These are phyloP conservation scores for Cryptosporidium xiaoi DNA, from an alignment of 169 alveolate species.

Conservation along the genomic window DNA sequence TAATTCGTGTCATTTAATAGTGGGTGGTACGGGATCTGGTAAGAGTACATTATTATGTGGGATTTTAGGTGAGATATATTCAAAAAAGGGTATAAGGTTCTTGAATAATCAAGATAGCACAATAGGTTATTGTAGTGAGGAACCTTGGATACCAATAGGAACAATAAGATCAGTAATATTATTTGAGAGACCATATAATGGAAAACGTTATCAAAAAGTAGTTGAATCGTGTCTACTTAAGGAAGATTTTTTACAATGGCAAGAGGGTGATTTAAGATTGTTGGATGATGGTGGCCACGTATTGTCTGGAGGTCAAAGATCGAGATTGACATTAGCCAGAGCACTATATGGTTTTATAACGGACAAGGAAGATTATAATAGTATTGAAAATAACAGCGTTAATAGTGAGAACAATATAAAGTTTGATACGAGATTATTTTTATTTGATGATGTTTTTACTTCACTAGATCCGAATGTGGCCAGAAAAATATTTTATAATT, in stretches of 20 bases:
- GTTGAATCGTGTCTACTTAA: conserved; percentile 79
- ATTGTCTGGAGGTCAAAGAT: conserved; percentile 93
- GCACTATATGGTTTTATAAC: conserved; percentile 83
- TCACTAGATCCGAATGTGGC: conserved; percentile 71
- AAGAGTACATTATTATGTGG: conserved; percentile 63
- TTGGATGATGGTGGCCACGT: conserved; percentile 82
- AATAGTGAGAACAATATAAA: not conserved
- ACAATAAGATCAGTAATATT: conserved; percentile 83
- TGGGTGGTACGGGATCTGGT: conserved; percentile 55
- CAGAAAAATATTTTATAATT: conserved; percentile 38
- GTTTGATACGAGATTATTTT: conserved; percentile 41
- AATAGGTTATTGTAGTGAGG: conserved; percentile 63
- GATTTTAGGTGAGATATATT: conserved; percentile 54
- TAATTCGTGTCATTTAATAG: conserved; percentile 45
- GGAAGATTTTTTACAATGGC: conserved; percentile 82
- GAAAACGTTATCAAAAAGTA: conserved; percentile 75
- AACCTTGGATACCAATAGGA: conserved; percentile 85
- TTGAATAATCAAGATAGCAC: conserved; percentile 9
- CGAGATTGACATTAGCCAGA: conserved; percentile 91
- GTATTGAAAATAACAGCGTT: not conserved
- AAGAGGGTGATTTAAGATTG: conserved; percentile 81
- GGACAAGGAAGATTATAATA: conserved; percentile 8
- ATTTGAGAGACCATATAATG: conserved; percentile 82
- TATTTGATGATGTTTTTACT: conserved; percentile 42
- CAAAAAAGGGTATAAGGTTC: conserved; percentile 35